Conservation (phyloP, 352 stramenopile species). For the Hyaloperonospora brassicae region DNA sequence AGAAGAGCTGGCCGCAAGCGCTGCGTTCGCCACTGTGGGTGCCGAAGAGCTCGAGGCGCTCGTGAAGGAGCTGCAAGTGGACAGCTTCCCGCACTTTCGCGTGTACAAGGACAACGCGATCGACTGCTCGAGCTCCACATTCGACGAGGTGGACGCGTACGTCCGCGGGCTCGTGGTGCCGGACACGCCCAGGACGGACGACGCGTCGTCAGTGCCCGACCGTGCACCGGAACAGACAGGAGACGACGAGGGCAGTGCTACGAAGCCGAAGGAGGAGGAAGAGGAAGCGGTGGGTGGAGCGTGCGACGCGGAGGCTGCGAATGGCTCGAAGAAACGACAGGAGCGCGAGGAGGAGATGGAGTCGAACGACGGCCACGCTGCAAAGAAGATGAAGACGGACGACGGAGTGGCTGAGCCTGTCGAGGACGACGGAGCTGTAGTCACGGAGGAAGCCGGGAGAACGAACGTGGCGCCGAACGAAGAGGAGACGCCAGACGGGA, state of each 20-base stretch:
- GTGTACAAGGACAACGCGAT: slow-evolving; percentile 58
- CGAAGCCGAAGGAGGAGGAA: slow-evolving; percentile 4
- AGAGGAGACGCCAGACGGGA: background rate
- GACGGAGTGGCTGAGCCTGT: slow-evolving; percentile 1
- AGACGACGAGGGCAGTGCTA: slow-evolving; percentile 1
- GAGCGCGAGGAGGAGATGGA: slow-evolving; percentile 28
- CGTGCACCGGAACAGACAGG: slow-evolving; percentile 13
- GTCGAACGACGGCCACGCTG: slow-evolving; percentile 15
- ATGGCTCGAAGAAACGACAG: slow-evolving; percentile 25
- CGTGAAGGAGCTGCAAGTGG: slow-evolving; percentile 61
- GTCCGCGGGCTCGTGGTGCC: slow-evolving; percentile 19
- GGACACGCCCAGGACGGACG: slow-evolving; percentile 3
- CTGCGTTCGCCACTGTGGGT: slow-evolving; percentile 43
- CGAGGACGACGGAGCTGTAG: slow-evolving; percentile 1
- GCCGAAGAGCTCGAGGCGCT: slow-evolving; percentile 58
- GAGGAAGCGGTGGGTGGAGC: background rate
- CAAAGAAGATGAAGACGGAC: slow-evolving; percentile 29
- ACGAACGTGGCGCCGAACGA: background rate
- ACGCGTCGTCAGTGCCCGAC: slow-evolving; percentile 14
- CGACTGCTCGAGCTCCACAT: slow-evolving; percentile 62
- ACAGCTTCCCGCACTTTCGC: slow-evolving; percentile 70
- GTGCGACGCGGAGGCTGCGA: no score
- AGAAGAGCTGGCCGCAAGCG: slow-evolving; percentile 25
- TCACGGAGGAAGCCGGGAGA: background rate
- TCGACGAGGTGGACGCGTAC: slow-evolving; percentile 52